Percentiles rank a stretch among this genome's conserved stretches.
These are phyloP conservation scores for Melaleuca quinquenervia DNA, from an alignment of 345 rosid species.

Conservation along the genomic window DNA sequence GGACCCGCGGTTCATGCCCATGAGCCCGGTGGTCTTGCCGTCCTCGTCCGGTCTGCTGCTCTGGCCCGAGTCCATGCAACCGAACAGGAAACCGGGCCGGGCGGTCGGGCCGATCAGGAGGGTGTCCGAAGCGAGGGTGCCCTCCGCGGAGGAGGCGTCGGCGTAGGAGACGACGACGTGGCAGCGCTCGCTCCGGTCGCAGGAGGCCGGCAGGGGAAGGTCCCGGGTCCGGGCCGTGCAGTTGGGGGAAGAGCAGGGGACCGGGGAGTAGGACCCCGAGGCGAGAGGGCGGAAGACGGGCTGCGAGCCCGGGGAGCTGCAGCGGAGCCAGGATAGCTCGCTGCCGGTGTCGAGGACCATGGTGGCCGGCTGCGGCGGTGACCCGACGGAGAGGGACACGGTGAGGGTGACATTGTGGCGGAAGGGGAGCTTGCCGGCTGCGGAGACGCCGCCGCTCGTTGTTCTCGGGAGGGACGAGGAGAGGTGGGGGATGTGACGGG, in stretches of 20 bases:
- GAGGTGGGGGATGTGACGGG: slow-evolving; percentile 21
- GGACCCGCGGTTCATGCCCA: slow-evolving; percentile 92
- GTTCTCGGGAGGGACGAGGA: neutral
- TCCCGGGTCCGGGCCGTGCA: slow-evolving; percentile 58
- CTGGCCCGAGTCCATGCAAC: slow-evolving; percentile 71
- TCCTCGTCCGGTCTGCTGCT: slow-evolving; percentile 70
- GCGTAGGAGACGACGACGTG: slow-evolving; percentile 83
- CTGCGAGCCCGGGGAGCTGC: slow-evolving; percentile 20
- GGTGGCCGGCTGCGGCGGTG: slow-evolving; percentile 78
- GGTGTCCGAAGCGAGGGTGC: slow-evolving; percentile 58
- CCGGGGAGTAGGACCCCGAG: slow-evolving; percentile 33
- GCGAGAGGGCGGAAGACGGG: neutral
- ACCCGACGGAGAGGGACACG: slow-evolving; percentile 62
- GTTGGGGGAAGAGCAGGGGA: slow-evolving; percentile 56
- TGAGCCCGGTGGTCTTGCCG: slow-evolving; percentile 49
- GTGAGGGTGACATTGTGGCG: slow-evolving; percentile 76
- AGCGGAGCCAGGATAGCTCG: slow-evolving; percentile 85
- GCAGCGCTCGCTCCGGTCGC: slow-evolving; percentile 60
- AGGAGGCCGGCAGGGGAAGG: slow-evolving; percentile 67
- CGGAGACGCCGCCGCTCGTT: neutral
- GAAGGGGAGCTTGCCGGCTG: slow-evolving; percentile 56
- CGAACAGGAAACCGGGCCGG: slow-evolving; percentile 43
- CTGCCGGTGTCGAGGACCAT: slow-evolving; percentile 91
- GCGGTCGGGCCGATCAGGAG: slow-evolving; percentile 45
- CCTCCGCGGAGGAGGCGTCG: slow-evolving; percentile 77